Evolutionary conservation across 2,329 filamentous ascomycete species (phyloP).

Genomic region (Cladosporium sp.): DNA sequence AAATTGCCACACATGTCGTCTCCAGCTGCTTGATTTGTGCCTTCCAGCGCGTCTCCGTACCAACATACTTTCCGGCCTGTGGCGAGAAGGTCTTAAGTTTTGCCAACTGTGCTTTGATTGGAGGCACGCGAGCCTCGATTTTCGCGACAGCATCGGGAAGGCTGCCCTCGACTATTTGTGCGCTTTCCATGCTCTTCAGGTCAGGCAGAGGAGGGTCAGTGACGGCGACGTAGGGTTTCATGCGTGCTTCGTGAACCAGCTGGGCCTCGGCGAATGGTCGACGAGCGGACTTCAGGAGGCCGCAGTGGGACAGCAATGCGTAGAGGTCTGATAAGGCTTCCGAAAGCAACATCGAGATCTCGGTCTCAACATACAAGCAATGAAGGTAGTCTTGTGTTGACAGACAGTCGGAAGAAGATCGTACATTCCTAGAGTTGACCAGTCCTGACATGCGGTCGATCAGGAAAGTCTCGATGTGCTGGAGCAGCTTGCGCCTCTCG

Average conservation of each 20-base stretch:
- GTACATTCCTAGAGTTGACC: conserved; percentile 34
- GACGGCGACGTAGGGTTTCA: conserved; percentile 77
- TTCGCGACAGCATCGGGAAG: background rate
- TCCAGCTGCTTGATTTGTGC: conserved; percentile 38
- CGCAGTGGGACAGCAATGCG: conserved; percentile 62
- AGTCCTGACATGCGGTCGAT: conserved; percentile 36
- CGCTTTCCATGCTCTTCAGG: conserved; percentile 60
- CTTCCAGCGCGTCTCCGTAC: conserved; percentile 43
- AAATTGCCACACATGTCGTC: conserved; percentile 36
- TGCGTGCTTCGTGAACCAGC: conserved; percentile 78
- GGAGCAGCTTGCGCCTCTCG: conserved; percentile 45
- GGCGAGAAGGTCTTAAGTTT: conserved; percentile 43
- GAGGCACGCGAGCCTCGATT: conserved; percentile 33
- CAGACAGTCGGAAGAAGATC: conserved; percentile 27
- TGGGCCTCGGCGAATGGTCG: conserved; percentile 68
- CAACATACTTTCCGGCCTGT: conserved; percentile 37
- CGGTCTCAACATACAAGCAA: conserved; percentile 34
- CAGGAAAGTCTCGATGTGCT: conserved; percentile 71
- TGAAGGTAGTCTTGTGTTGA: conserved; percentile 30
- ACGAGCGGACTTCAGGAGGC: conserved; percentile 52
- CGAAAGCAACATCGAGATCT: conserved; percentile 35
- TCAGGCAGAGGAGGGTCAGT: conserved; percentile 67
- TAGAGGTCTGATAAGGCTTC: conserved; percentile 58
- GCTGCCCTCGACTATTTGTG: conserved; percentile 22
- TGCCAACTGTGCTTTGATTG: conserved; percentile 40